These are phyloP conservation scores for Pseudotulostoma volvatum DNA, from an alignment of 495 filamentous ascomycete genomes.

Conservation along the genomic window DNA sequence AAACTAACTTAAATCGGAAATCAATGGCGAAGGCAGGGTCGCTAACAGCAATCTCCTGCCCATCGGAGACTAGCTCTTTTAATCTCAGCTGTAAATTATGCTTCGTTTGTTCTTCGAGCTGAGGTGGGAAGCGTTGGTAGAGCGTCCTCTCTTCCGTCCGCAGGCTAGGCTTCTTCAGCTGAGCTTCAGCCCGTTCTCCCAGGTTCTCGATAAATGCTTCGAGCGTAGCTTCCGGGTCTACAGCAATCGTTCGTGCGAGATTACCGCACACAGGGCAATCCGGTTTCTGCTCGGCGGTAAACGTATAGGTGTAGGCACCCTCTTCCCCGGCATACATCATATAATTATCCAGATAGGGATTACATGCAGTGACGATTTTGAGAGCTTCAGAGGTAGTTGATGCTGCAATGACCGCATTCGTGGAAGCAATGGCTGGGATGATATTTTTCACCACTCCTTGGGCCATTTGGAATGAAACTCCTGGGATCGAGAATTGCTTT, in stretches of 20 bases:
- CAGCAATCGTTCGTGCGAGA: constrained; percentile 51
- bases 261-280: constrained; percentile 94
- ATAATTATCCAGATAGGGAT: constrained; percentile 80
- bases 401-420: constrained; percentile 91
- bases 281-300: constrained; percentile 75
- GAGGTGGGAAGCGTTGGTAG: constrained; percentile 72
- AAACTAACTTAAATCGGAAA: constrained; percentile 53
- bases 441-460: constrained; percentile 99
- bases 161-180: constrained; percentile 80
- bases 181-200: constrained; percentile 65
- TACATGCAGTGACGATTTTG: constrained; percentile 73
- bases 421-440: constrained; percentile 95
- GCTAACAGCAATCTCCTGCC: constrained; percentile 63
- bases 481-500: constrained; percentile 74
- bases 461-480: constrained; percentile 91
- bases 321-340: constrained; percentile 99
- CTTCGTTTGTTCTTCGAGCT: constrained; percentile 64
- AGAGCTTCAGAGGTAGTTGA: constrained; percentile 92
- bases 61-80: constrained; percentile 42
- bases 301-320: constrained; percentile 90
- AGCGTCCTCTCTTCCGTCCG: constrained; percentile 67
- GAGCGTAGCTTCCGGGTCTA: constrained; percentile 57
- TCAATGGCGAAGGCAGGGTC: constrained; percentile 62
- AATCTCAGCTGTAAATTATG: constrained; percentile 69
- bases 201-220: constrained; percentile 75